Evolutionary conservation across 352 stramenopile genomes (phyloP).

Genomic region (Globisporangium spiculum): DNA sequence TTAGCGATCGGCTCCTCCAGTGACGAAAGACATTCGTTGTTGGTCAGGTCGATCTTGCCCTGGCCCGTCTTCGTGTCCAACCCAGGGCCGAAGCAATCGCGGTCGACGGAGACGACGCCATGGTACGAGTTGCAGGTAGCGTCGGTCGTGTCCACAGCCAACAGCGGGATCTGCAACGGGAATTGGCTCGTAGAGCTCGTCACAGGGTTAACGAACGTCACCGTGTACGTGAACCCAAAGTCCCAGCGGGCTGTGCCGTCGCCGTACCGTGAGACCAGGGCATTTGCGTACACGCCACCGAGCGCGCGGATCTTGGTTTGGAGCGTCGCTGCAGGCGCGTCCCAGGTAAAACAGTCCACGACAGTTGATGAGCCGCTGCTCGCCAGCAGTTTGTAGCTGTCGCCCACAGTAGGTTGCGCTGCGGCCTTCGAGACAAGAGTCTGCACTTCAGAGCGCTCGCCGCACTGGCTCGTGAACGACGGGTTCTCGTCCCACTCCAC

Average conservation of each 20-base stretch:
- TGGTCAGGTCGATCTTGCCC: constrained; percentile 45
- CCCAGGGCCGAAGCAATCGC: constrained; percentile 47
- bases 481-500: constrained; percentile 94
- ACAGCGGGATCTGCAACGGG: constrained; percentile 21
- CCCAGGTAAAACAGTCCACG: constrained; percentile 46
- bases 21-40: constrained; percentile 52
- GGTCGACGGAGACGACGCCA: constrained; percentile 25
- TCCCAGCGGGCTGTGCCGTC: constrained; percentile 62
- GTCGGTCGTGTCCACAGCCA: constrained; percentile 15
- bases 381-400: constrained; percentile 31
- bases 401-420: constrained; percentile 6
- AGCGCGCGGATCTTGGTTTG: constrained; percentile 25
- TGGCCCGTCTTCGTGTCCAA: constrained; percentile 47
- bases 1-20: constrained; percentile 39
- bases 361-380: constrained; percentile 5
- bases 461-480: constrained; percentile 83
- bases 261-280: constrained; percentile 36
- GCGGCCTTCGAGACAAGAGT: constrained; percentile 35
- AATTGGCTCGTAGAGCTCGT: constrained; percentile 33
- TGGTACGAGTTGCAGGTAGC: constrained; percentile 31
- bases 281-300: constrained; percentile 27
- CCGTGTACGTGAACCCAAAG: constrained; percentile 63
- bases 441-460: constrained; percentile 70
- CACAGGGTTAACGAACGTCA: constrained; percentile 52
- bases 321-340: constrained; percentile 18